Percentiles rank a stretch among this genome's conserved stretches.
These are phyloP conservation scores for Colletotrichum cordylinicola DNA, from an alignment of 2,329 filamentous ascomycete species.

Conservation along the genomic window DNA sequence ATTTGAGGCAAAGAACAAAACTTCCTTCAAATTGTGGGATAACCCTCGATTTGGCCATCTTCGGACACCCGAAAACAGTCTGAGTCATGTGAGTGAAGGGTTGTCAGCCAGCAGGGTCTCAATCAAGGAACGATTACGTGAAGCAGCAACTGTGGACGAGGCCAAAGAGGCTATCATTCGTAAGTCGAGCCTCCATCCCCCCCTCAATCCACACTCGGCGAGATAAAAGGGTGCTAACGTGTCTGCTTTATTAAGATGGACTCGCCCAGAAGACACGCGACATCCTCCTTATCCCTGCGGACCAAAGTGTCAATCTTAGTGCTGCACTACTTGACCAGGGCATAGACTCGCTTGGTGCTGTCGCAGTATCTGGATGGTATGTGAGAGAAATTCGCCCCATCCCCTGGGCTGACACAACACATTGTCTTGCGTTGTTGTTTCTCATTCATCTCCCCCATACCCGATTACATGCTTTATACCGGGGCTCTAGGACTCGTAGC, in stretches of 20 bases:
- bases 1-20: background rate
- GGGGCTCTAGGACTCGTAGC: background rate
- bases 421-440: conserved; percentile 4
- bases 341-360: conserved; percentile 30
- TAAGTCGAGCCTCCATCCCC: background rate
- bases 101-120: background rate
- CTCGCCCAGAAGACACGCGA: background rate
- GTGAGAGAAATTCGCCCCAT: background rate
- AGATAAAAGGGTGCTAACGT: background rate
- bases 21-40: background rate
- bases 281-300: background rate
- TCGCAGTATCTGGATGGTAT: conserved; percentile 48
- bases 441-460: background rate
- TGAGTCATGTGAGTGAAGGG: background rate
- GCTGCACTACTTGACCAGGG: conserved; percentile 23
- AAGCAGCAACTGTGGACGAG: background rate
- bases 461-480: background rate
- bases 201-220: too few relatives aligned
- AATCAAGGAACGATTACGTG: background rate
- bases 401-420: background rate
- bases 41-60: conserved; percentile 3
- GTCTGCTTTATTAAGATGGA: background rate
- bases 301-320: background rate
- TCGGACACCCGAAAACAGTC: background rate
- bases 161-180: background rate